phyloP scores from a whole-genome alignment of 441 rosid species.

The Bruguiera hainesii region DNA sequence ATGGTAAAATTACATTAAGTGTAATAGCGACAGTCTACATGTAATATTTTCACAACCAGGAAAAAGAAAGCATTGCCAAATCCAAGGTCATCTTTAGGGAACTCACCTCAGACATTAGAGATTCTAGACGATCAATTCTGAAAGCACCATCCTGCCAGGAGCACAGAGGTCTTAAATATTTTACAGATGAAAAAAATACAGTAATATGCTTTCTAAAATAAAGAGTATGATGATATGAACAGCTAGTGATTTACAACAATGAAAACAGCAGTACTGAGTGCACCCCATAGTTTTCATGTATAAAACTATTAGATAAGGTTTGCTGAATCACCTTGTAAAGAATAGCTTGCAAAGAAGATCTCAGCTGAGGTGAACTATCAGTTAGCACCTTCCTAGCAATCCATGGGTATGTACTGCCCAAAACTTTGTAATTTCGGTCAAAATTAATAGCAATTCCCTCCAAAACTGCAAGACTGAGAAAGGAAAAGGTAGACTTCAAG shows the following conservation, averaged over 20 bases:
- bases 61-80: background rate
- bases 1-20: too few relatives aligned
- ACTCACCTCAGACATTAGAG: slow-evolving; percentile 77
- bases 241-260: background rate
- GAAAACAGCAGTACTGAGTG: slow-evolving; percentile 2
- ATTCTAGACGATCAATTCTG: slow-evolving; percentile 93
- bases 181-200: background rate
- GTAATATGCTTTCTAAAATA: background rate
- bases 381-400: slow-evolving; percentile 89
- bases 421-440: slow-evolving; percentile 86
- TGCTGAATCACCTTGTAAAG: slow-evolving; percentile 64
- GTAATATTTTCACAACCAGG: background rate
- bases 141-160: slow-evolving; percentile 76
- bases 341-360: slow-evolving; percentile 69
- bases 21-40: too few relatives aligned
- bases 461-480: slow-evolving; percentile 82
- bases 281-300: background rate
- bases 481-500: slow-evolving; percentile 19
- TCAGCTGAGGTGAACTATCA: slow-evolving; percentile 86
- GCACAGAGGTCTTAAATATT: slow-evolving; percentile 12
- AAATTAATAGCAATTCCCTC: slow-evolving; percentile 90
- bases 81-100: slow-evolving; percentile 6
- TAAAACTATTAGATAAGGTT: background rate
- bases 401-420: slow-evolving; percentile 98
- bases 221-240: background rate